Evolutionary conservation across 768 basidiomycete genomes (phyloP).

Genomic region (Xanthoconium purpureum): DNA sequence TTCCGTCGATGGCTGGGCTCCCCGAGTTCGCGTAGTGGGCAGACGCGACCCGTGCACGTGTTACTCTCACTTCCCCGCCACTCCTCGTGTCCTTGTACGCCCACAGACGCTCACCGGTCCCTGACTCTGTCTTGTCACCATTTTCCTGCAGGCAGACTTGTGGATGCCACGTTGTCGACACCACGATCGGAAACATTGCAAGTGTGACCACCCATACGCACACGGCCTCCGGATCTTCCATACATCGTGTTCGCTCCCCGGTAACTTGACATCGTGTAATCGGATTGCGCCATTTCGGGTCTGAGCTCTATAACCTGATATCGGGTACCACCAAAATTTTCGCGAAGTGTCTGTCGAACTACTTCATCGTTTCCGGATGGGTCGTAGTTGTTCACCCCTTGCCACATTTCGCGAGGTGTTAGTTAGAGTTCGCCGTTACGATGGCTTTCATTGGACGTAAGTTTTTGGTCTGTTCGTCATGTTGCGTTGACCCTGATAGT

Average conservation of each 20-base stretch:
- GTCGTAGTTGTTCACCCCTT: not conserved
- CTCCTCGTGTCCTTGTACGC: conserved; percentile 17
- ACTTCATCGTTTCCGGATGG: conserved; percentile 8
- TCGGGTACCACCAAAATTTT: not conserved
- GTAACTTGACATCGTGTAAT: conserved; percentile 15
- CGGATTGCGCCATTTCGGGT: conserved; percentile 4
- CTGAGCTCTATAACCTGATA: not conserved
- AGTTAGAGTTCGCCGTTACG: not conserved
- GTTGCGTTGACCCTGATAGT: not conserved
- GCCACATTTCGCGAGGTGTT: not conserved
- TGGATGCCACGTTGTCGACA: conserved; percentile 16
- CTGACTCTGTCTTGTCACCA: conserved; percentile 11
- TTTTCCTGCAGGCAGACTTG: conserved; percentile 27
- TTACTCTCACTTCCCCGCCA: conserved; percentile 13
- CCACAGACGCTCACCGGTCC: conserved; percentile 10
- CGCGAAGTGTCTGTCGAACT: conserved; percentile 3
- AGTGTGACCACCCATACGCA: conserved; percentile 3
- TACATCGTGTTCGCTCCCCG: conserved; percentile 17
- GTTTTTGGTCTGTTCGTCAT: not conserved
- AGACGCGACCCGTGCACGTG: conserved; percentile 16
- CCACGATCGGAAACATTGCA: conserved; percentile 3
- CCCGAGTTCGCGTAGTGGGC: not conserved
- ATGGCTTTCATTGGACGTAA: conserved; percentile 6
- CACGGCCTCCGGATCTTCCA: conserved; percentile 25
- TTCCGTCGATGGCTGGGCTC: not conserved